Percentiles rank a stretch among this genome's conserved stretches.
phyloP scores from a whole-genome alignment of 768 basidiomycete genomes.

The Floccularia luteovirens region DNA sequence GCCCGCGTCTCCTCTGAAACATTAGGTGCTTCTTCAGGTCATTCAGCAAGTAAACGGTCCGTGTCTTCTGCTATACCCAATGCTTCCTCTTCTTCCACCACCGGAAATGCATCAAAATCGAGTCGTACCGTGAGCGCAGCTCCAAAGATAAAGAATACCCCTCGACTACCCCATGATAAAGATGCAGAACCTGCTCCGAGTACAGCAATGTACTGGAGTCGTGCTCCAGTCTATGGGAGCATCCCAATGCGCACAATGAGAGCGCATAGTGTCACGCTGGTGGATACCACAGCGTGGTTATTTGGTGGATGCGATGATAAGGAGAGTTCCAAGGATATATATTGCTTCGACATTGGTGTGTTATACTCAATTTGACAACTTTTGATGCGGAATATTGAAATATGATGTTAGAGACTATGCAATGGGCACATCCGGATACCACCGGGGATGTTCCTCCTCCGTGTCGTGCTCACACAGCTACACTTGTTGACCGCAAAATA shows the following conservation, averaged over 20 bases:
- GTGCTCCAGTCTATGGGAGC: slow-evolving; percentile 69
- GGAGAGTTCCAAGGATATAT: slow-evolving; percentile 67
- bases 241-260: slow-evolving; percentile 65
- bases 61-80: no score
- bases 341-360: slow-evolving; percentile 79
- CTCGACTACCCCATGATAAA: slow-evolving; percentile 55
- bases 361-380: slow-evolving; percentile 4
- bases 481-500: slow-evolving; percentile 72
- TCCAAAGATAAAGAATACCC: slow-evolving; percentile 35
- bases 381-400: no score
- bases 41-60: no score
- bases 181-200: slow-evolving; percentile 56
- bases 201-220: slow-evolving; percentile 81
- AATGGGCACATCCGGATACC: slow-evolving; percentile 77
- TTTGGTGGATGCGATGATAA: slow-evolving; percentile 87
- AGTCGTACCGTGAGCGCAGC: no score
- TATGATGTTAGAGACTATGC: slow-evolving; percentile 65
- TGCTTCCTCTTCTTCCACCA: no score
- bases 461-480: slow-evolving; percentile 83
- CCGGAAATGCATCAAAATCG: no score
- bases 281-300: slow-evolving; percentile 79
- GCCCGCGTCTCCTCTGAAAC: no score
- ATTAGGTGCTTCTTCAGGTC: no score
- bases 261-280: slow-evolving; percentile 78
- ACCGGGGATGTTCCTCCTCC: slow-evolving; percentile 76